These are phyloP conservation scores for Annona squamosa DNA, from an alignment of 164 flowering plant genomes.

Conservation along the genomic window DNA sequence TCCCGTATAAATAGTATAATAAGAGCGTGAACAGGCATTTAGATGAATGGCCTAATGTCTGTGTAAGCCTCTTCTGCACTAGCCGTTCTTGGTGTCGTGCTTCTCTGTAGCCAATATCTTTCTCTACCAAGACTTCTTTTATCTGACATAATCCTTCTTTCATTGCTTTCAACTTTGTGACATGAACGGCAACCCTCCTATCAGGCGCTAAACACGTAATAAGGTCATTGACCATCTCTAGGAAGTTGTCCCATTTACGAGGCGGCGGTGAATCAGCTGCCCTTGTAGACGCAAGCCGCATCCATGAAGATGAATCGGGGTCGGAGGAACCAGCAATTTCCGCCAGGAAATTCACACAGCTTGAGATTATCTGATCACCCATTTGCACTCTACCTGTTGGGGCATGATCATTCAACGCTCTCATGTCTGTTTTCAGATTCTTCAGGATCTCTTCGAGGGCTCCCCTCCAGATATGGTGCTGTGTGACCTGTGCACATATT, in stretches of 20 bases:
- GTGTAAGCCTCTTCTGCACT: conserved; percentile 63
- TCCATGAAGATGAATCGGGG: conserved; percentile 66
- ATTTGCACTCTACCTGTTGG: conserved; percentile 27
- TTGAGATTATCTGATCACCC: conserved; percentile 54
- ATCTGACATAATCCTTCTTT: conserved; percentile 84
- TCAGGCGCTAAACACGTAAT: conserved; percentile 39
- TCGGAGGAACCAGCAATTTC: conserved; percentile 30
- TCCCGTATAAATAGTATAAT: conserved; percentile 57
- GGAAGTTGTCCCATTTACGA: conserved; percentile 39
- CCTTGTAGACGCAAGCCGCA: conserved; percentile 47
- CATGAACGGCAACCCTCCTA: conserved; percentile 24
- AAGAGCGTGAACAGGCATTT: conserved; percentile 70
- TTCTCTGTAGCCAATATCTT: conserved; percentile 67
- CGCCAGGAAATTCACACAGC: conserved; percentile 44
- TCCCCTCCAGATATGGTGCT: conserved; percentile 56
- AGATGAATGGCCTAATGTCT: conserved; percentile 67
- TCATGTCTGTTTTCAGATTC: conserved; percentile 50
- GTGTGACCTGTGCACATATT: conserved; percentile 64
- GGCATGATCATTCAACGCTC: conserved; percentile 12
- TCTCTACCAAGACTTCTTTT: conserved; percentile 61
- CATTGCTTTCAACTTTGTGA: conserved; percentile 63
- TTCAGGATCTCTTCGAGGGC: conserved; percentile 51
- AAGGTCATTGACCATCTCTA: conserved; percentile 71
- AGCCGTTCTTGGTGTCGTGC: conserved; percentile 52
- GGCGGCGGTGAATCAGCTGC: conserved; percentile 17